Percentiles rank a stretch among this genome's conserved stretches.
Conservation (phyloP, 78 protist genomes). For the Fonticula alba region DNA sequence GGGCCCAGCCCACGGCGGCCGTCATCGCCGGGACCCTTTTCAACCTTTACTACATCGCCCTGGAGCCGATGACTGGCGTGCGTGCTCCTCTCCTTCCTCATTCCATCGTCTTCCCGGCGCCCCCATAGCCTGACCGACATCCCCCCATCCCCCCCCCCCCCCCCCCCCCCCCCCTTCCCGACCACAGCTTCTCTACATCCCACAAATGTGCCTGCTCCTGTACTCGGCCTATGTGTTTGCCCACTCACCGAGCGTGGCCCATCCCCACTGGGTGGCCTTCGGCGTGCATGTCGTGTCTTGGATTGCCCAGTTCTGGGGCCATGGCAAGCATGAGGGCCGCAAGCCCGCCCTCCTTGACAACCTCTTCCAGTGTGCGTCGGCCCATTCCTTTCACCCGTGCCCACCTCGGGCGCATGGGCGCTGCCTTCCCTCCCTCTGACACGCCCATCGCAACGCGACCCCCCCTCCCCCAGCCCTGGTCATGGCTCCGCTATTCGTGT, state of each 20-base stretch:
- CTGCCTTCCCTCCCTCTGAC: too few relatives aligned
- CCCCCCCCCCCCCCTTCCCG: not conserved
- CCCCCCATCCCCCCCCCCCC: not conserved
- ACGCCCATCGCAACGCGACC: too few relatives aligned
- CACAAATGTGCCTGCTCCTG: not conserved
- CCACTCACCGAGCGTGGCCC: not conserved
- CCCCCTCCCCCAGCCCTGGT: not conserved
- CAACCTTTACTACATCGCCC: not conserved
- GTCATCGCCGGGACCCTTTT: not conserved
- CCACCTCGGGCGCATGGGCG: not conserved
- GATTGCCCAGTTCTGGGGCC: constrained; percentile 23
- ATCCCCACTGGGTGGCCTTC: not conserved
- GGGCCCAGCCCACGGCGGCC: not conserved
- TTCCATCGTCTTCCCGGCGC: too few relatives aligned
- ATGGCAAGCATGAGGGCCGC: constrained; percentile 21
- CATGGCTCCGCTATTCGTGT: constrained; percentile 9
- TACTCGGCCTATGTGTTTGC: not conserved
- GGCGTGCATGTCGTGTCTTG: constrained; percentile 14
- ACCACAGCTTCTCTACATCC: not conserved
- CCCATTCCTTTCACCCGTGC: not conserved
- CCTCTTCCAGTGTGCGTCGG: not conserved
- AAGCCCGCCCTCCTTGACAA: constrained; percentile 29
- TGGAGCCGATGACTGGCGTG: not conserved
- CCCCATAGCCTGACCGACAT: too few relatives aligned
- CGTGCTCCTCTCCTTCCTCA: too few relatives aligned